These are phyloP conservation scores for Holtermannia corniformis DNA, from an alignment of 768 basidiomycete genomes.

Conservation along the genomic window DNA sequence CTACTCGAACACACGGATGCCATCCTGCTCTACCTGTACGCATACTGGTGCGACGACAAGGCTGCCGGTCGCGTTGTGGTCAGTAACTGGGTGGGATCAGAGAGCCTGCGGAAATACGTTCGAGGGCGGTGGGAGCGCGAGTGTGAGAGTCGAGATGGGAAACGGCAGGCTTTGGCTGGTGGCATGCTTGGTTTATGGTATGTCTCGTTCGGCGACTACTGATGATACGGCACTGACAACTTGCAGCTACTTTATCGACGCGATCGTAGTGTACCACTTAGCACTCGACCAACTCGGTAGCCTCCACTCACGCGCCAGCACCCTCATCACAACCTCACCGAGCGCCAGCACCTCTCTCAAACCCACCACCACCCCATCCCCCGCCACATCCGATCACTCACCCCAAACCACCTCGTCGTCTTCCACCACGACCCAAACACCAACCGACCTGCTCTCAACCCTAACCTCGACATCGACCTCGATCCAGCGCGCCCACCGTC, in stretches of 20 bases:
- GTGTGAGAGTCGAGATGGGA: conserved; percentile 11
- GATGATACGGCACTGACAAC: background rate
- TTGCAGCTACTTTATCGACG: conserved; percentile 30
- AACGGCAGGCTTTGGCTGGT: conserved; percentile 15
- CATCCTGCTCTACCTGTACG: conserved; percentile 25
- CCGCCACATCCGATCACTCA: conserved; percentile 1
- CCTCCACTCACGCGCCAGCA: conserved; percentile 11
- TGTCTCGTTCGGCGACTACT: conserved; percentile 5
- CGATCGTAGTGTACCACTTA: conserved; percentile 23
- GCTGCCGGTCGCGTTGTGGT: conserved; percentile 10
- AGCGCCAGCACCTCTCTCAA: background rate
- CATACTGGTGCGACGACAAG: conserved; percentile 32
- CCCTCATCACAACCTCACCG: conserved; percentile 4
- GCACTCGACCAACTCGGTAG: conserved; percentile 18
- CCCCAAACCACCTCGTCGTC: background rate
- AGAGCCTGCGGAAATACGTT: conserved; percentile 19
- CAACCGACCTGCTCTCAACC: conserved; percentile 19
- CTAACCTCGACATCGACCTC: conserved; percentile 13
- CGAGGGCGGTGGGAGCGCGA: conserved; percentile 19
- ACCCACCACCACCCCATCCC: conserved; percentile 10
- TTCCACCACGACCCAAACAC: conserved; percentile 1
- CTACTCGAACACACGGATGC: conserved; percentile 28
- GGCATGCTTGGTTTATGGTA: conserved; percentile 35
- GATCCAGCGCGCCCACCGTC: conserved; percentile 8
- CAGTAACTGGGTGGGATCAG: conserved; percentile 14